Evolutionary conservation across 768 basidiomycete species (phyloP).

Genomic region (Boletus sp.): DNA sequence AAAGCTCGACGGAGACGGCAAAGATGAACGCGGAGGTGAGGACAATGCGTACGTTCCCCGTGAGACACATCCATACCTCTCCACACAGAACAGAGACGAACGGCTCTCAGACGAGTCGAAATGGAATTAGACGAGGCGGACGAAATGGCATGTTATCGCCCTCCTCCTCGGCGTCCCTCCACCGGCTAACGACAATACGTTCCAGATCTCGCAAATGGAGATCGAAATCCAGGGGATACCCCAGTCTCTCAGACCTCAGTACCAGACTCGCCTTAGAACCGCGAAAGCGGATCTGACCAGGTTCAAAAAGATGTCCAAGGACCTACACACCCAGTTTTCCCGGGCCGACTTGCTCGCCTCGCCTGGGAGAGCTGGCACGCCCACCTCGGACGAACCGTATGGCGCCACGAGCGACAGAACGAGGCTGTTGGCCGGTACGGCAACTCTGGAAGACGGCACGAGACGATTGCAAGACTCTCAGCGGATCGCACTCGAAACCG

Average conservation of each 20-base stretch:
- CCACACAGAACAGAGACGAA: slow-evolving; percentile 72
- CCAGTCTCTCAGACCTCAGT: slow-evolving; percentile 74
- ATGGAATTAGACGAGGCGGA: slow-evolving; percentile 98
- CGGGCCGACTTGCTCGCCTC: slow-evolving; percentile 77
- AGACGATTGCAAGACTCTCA: slow-evolving; percentile 87
- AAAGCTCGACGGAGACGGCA: slow-evolving; percentile 72
- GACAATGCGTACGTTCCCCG: slow-evolving; percentile 1
- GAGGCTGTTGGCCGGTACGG: slow-evolving; percentile 74
- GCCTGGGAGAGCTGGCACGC: slow-evolving; percentile 32
- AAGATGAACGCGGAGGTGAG: slow-evolving; percentile 69
- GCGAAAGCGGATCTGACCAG: slow-evolving; percentile 74
- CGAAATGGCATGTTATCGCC: slow-evolving; percentile 70
- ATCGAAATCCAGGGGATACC: slow-evolving; percentile 96
- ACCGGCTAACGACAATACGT: background rate
- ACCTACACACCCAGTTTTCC: slow-evolving; percentile 64
- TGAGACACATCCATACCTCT: slow-evolving; percentile 1
- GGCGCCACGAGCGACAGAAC: slow-evolving; percentile 69
- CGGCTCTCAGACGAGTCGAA: slow-evolving; percentile 77
- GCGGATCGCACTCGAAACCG: slow-evolving; percentile 91
- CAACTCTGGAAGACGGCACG: slow-evolving; percentile 79
- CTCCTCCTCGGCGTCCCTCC: background rate
- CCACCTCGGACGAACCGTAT: slow-evolving; percentile 79
- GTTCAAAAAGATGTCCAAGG: slow-evolving; percentile 80
- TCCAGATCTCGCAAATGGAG: slow-evolving; percentile 97
- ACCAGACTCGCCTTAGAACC: slow-evolving; percentile 69